These are phyloP conservation scores for Huntiella omanensis DNA, from an alignment of 2,329 filamentous ascomycete species.

Conservation along the genomic window DNA sequence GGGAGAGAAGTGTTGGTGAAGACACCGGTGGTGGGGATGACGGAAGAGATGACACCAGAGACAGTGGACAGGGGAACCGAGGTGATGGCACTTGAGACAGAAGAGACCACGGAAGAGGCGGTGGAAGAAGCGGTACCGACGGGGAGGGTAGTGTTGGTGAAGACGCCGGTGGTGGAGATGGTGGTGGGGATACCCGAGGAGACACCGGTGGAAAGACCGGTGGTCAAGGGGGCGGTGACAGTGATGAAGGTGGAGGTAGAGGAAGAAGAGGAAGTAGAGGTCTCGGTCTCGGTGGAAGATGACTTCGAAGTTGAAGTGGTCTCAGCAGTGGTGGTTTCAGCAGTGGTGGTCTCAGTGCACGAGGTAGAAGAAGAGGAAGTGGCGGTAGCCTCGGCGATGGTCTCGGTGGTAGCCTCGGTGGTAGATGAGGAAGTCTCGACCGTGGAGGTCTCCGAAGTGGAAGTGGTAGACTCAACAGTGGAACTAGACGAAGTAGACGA, in stretches of 20 bases:
- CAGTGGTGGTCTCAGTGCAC: neutral
- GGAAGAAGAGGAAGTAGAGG: neutral
- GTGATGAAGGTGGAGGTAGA: neutral
- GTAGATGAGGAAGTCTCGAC: neutral
- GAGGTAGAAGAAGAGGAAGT: slow-evolving; percentile 2
- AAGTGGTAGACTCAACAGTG: slow-evolving; percentile 1
- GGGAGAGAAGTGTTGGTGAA: neutral
- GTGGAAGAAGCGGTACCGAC: neutral
- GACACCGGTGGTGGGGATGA: neutral
- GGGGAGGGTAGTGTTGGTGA: neutral
- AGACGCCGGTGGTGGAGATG: neutral
- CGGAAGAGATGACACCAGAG: neutral
- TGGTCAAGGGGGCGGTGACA: neutral
- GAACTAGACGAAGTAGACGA: neutral
- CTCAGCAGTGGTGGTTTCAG: slow-evolving; percentile 1
- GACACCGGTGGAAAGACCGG: too few relatives aligned
- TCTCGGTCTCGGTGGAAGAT: slow-evolving; percentile 4
- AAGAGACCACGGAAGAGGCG: neutral
- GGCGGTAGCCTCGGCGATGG: slow-evolving; percentile 6
- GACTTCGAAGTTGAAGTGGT: slow-evolving; percentile 2
- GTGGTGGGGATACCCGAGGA: neutral
- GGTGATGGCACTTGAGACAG: neutral
- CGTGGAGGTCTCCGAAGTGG: slow-evolving; percentile 3
- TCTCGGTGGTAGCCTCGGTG: slow-evolving; percentile 2
- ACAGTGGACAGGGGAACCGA: neutral